Evolutionary conservation across 352 stramenopile genomes (phyloP).

Genomic region (Pythium folliculosum): DNA sequence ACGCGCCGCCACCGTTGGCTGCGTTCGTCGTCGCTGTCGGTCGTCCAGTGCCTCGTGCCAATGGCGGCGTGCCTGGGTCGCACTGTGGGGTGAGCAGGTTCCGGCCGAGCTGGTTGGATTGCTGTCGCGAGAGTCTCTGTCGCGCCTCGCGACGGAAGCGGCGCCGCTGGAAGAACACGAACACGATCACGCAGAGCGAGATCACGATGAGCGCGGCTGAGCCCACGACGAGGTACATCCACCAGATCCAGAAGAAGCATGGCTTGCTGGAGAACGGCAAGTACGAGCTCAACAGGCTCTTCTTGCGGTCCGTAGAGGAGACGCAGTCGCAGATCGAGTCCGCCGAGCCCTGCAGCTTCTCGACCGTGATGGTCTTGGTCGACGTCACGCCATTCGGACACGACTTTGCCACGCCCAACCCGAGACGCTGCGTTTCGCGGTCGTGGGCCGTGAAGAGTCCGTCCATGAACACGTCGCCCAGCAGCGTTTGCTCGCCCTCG

Average conservation of each 20-base stretch:
- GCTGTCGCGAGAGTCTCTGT: conserved; percentile 35
- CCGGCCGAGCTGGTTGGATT: conserved; percentile 42
- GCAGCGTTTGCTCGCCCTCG: conserved; percentile 69
- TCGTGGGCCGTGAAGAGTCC: conserved; percentile 83
- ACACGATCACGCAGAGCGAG: conserved; percentile 47
- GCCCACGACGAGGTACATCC: conserved; percentile 84
- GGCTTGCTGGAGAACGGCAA: conserved; percentile 61
- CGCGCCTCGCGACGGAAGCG: conserved; percentile 50
- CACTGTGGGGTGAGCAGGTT: conserved; percentile 45
- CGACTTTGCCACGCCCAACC: conserved; percentile 63
- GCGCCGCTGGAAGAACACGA: conserved; percentile 53
- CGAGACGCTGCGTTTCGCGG: conserved; percentile 51
- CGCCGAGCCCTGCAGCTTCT: conserved; percentile 28
- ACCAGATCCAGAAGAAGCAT: conserved; percentile 89
- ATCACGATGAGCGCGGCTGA: conserved; percentile 56
- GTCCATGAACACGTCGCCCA: conserved; percentile 87
- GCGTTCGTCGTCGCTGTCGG: not conserved
- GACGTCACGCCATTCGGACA: conserved; percentile 75
- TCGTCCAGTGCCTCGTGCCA: not conserved
- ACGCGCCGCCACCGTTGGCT: not conserved
- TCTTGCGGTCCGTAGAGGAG: conserved; percentile 52
- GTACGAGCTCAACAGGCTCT: conserved; percentile 61
- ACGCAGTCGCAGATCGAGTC: conserved; percentile 72
- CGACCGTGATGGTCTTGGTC: conserved; percentile 64
- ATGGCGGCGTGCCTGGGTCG: conserved; percentile 22